Base-by-base conservation (phyloP, 768 basidiomycete species). In the Collybia mongolica region DNA sequence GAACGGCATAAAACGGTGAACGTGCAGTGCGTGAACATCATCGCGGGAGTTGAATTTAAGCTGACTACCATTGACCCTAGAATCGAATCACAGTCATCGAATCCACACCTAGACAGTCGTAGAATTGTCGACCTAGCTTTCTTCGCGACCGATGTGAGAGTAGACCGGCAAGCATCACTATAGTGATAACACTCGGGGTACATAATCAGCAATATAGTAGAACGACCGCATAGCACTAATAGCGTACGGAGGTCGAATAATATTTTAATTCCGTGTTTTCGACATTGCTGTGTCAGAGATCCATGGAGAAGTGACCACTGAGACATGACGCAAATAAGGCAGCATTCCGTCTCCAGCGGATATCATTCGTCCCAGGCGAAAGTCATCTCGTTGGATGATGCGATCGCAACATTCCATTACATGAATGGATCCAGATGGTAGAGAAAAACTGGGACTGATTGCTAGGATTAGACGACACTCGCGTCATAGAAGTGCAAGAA, bases 1-100 rank as follows among this genome's bases (percentile, higher is more conserved):
- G 73, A 74, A 53, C 71, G 81, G 51, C 76, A 75, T 55, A 82
- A 82, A 53, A 71, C 71, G 17, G 75, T 81, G 12, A 72, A 70
- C 37, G 81, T 79, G 19, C 71, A 65, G 81, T 82, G 48, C 58
- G 76, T 64, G 15, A 24, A 45, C 24, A 19, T 15, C 28, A 14
- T 26, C 35, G 18, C 17, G 46, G 6, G 17, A 6, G 35, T 12
- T 49, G 22, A 45, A 41, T 51, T 9, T 23, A 24, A 1, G 39
- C 22, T 38, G 5, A 15, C 8, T 35, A 42, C 8, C 39, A 46
- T 18, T 1, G 41, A 15, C 28, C 9, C 17, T 43, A 77, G 76
- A 43, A 77, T 77, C 51, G 72, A 73, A 51, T 76, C 75, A 7
- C 68, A 72, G 55, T 69, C 68, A 14, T 35, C 64, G 11, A 60